Evolutionary conservation across 208 protist genomes (phyloP).

Genomic region (Trichomonas vaginalis): DNA sequence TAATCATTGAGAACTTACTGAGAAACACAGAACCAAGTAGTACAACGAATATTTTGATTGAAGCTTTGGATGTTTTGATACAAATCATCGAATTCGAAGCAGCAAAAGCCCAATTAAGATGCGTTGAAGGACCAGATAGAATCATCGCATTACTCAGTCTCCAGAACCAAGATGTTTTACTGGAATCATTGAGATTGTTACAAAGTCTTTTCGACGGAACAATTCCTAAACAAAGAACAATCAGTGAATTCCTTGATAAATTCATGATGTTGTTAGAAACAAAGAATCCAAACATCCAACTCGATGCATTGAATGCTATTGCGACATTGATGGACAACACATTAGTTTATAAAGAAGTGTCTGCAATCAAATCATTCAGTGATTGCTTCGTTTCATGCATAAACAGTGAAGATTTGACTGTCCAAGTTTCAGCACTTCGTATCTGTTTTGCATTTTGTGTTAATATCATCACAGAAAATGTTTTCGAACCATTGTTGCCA

Average conservation of each 20-base stretch:
- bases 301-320: background rate
- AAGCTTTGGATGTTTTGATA: background rate
- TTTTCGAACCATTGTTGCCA: background rate
- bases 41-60: background rate
- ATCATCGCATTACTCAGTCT: background rate
- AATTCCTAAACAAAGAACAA: background rate
- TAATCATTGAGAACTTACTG: background rate
- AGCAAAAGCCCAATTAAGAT: background rate
- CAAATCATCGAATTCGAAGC: background rate
- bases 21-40: background rate
- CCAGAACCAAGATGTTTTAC: background rate
- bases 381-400: background rate
- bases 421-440: background rate
- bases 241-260: background rate
- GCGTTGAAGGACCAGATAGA: background rate
- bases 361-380: background rate
- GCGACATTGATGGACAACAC: background rate
- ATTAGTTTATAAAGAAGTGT: constrained; percentile 10
- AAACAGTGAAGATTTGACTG: background rate
- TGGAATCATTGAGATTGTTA: background rate
- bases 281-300: background rate
- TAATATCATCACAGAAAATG: background rate
- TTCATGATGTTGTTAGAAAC: background rate
- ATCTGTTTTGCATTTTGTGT: background rate
- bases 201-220: background rate